Percentiles rank a stretch among this genome's conserved stretches.
Conservation (phyloP, 768 basidiomycete genomes). For the Trametes villosa region DNA sequence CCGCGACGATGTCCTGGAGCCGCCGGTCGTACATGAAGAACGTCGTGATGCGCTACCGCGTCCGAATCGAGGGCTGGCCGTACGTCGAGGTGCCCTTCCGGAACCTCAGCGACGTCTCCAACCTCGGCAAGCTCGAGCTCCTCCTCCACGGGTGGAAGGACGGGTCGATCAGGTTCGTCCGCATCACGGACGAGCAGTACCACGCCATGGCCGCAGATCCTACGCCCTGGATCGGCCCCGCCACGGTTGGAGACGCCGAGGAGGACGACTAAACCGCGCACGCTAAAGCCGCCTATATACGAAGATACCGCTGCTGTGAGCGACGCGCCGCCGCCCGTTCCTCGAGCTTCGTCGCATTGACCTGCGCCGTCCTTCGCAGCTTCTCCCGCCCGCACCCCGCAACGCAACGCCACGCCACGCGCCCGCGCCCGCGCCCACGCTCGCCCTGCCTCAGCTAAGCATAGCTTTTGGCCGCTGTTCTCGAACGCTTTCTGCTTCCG, state of each 20-base stretch:
- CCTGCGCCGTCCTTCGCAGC: conserved; percentile 3
- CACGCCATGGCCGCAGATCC: conserved; percentile 17
- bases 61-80: conserved; percentile 35
- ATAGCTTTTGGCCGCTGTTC: conserved; percentile 18
- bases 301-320: no score
- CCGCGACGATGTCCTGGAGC: conserved; percentile 33
- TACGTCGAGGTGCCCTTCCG: conserved; percentile 32
- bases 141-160: conserved; percentile 33
- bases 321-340: neutral
- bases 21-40: conserved; percentile 32
- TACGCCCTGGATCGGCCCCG: conserved; percentile 18
- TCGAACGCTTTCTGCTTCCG: conserved; percentile 3
- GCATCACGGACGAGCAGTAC: conserved; percentile 29
- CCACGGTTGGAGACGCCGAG: neutral
- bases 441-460: no score
- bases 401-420: neutral
- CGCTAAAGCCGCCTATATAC: no score
- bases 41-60: conserved; percentile 33
- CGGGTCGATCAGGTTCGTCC: conserved; percentile 30
- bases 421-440: neutral
- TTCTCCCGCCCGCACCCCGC: neutral
- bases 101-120: conserved; percentile 36
- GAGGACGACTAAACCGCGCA: neutral
- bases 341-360: neutral
- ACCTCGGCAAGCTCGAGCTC: conserved; percentile 33